Base-by-base conservation (phyloP, 371 early-diverging fungal species). In the Cokeromyces recurvatus region DNA sequence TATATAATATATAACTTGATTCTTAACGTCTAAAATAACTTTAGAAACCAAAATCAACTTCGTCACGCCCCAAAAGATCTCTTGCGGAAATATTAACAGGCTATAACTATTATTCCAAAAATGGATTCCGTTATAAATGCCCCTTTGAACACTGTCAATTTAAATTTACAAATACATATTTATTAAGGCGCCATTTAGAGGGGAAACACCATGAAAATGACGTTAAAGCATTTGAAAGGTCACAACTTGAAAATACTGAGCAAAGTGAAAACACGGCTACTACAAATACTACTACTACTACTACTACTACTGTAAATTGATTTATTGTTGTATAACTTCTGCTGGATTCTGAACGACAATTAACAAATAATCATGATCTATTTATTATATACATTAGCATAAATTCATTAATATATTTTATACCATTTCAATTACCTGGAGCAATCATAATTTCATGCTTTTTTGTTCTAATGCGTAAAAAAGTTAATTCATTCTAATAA, bases 381-480 rank as follows among this genome's bases (percentile, higher is more conserved):
- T 15, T 2, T 25, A n/a, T n/a, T n/a, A 39, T 15, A 42, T 21
- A 21, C 24, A 22, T 0, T 27, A 17, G 14, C 6, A 27, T 27
- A 2, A 19, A 15, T 14, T 14, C 23, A 7, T 35, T 19, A 38
- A 14, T 21, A 21, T 7, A 21, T 38, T 4, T 19, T 38, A 5
- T 7, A 21, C 38, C 2, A 9, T 32, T 9, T 23, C 29, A 25
- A 57, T 45, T 77, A 88, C 90, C 89, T 38, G 94, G 93, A 4
- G 92, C 89, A 11, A 95, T 80, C 93, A 95, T 92, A 40, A 95
- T 87, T 66, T 95, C 96, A 62, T 94, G 92, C 57, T 90, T 91
- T 67, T 91, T 92, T 11, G 92, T 91, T 35, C 96, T 75, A 22
- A 95, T 83, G 39, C 96, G 78, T 47, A 95, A 56, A 62, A 95